Base-by-base conservation (phyloP, 202 grass and related monocot genomes). In the Setaria viridis region DNA sequence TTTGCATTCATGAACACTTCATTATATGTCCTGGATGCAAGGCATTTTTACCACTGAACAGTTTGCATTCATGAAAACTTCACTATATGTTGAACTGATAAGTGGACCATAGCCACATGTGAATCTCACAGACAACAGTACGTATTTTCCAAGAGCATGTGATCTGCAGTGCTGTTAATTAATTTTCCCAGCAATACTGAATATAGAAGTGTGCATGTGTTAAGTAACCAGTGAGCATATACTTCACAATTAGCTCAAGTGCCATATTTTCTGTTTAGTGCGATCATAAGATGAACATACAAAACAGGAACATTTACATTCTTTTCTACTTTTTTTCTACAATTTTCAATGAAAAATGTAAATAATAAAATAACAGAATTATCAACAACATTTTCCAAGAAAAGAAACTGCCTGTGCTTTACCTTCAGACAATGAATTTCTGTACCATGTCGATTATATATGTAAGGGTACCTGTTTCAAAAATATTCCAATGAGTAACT, bases 371-470 rank as follows among this genome's bases (percentile, higher is more conserved):
- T n/a, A 19, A 57, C 54, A 59, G 3, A 25, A 59, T 7, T 21
- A 59, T 59, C 56, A 59, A 59, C 54, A 57, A 57, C 19, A 59
- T 59, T 21, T 9, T 25, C 56, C n/a, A 25, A 58, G 54, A 56
- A 56, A 56, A 56, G 19, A 9, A 20, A 57, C n/a, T n/a, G 19
- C 17, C 20, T 35, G 53, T 58, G 68, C 9, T 13, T 64, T 95
- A 98, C 95, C 95, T 93, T 88, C 21, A 98, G 60, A 88, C 95
- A 98, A 65, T 98, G 92, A 82, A 98, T 91, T 89, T 98, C 95
- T 39, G 85, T 93, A 77, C 95, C 95, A 65, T 93, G 82, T 47
- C 46, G 87, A 70, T 98, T 91, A 80, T 98, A 98, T 62, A 98
- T 80, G 71, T 93, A 98, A 1, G 91, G 67, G 72, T 91, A 98